Conservation (phyloP, 805 yeast genomes). For the Wickerhamiella qilinensis region DNA sequence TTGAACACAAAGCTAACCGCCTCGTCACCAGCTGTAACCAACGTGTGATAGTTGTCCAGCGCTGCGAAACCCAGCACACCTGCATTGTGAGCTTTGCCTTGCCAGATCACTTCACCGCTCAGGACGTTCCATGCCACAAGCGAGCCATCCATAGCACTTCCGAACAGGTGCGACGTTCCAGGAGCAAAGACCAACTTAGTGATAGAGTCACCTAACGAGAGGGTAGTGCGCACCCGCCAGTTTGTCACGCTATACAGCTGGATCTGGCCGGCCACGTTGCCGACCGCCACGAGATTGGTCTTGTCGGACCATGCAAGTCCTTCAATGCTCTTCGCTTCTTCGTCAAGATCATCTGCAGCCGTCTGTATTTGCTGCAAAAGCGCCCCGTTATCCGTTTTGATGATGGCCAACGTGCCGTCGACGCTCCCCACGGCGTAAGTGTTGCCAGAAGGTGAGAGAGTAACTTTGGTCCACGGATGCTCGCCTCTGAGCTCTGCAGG, state of each 20-base stretch:
- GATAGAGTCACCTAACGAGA: constrained; percentile 63
- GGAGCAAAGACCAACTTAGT: constrained; percentile 58
- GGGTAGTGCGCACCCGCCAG: constrained; percentile 68
- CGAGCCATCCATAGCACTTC: constrained; percentile 70
- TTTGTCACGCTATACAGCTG: constrained; percentile 65
- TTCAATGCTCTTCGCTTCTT: constrained; percentile 50
- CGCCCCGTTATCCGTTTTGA: constrained; percentile 61
- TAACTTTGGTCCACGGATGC: constrained; percentile 79
- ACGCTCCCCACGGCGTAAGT: constrained; percentile 68
- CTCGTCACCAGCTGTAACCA: constrained; percentile 93
- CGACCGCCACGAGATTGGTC: constrained; percentile 59
- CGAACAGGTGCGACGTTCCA: constrained; percentile 34
- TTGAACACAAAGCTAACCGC: constrained; percentile 72
- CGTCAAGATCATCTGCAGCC: constrained; percentile 34
- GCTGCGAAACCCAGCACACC: constrained; percentile 79
- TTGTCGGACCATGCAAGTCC: constrained; percentile 66
- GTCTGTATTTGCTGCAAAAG: constrained; percentile 45
- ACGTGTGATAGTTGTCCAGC: constrained; percentile 45
- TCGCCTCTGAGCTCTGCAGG: constrained; percentile 47
- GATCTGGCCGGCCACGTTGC: constrained; percentile 80
- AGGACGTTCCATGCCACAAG: constrained; percentile 81
- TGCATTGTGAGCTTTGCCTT: constrained; percentile 83
- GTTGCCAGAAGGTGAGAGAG: constrained; percentile 32
- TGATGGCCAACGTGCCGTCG: constrained; percentile 71
- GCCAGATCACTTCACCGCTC: constrained; percentile 61